phyloP scores from a whole-genome alignment of 2,329 filamentous ascomycete genomes.

The Xylaria sp. region DNA sequence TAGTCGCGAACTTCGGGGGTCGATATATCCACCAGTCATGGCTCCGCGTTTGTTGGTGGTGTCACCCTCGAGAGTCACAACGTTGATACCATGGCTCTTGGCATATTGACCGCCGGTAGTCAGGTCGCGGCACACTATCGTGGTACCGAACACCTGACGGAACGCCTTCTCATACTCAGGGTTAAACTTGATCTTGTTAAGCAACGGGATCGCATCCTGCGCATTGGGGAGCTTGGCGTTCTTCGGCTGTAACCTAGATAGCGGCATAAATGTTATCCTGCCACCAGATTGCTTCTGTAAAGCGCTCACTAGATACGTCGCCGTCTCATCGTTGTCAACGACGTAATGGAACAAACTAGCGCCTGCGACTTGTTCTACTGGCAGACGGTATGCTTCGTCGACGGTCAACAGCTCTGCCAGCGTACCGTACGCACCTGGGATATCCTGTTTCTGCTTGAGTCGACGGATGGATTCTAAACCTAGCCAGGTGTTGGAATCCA shows the following conservation, averaged over 20 bases:
- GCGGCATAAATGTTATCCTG: constrained; percentile 88
- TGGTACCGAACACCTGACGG: constrained; percentile 91
- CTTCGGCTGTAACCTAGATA: constrained; percentile 71
- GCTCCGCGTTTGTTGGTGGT: constrained; percentile 92
- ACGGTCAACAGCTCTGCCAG: constrained; percentile 90
- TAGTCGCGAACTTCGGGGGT: constrained; percentile 79
- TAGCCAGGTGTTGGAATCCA: constrained; percentile 82
- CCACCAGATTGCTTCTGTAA: constrained; percentile 76
- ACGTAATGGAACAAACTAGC: constrained; percentile 93
- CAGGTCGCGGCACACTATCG: constrained; percentile 87
- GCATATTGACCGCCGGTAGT: constrained; percentile 86
- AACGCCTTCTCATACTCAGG: constrained; percentile 75
- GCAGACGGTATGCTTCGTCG: constrained; percentile 75
- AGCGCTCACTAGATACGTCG: constrained; percentile 71
- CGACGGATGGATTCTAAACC: constrained; percentile 83
- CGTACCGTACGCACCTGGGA: constrained; percentile 86
- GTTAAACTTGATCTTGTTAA: constrained; percentile 80
- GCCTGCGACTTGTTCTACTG: constrained; percentile 89
- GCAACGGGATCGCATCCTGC: constrained; percentile 78
- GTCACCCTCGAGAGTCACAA: constrained; percentile 92
- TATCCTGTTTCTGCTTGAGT: constrained; percentile 70
- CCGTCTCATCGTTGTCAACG: constrained; percentile 85
- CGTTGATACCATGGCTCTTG: constrained; percentile 83
- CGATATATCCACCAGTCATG: constrained; percentile 90
- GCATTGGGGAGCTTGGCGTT: constrained; percentile 74